These are phyloP conservation scores for Ambrosia artemisiifolia DNA, from an alignment of 129 eudicot species.

Conservation along the genomic window DNA sequence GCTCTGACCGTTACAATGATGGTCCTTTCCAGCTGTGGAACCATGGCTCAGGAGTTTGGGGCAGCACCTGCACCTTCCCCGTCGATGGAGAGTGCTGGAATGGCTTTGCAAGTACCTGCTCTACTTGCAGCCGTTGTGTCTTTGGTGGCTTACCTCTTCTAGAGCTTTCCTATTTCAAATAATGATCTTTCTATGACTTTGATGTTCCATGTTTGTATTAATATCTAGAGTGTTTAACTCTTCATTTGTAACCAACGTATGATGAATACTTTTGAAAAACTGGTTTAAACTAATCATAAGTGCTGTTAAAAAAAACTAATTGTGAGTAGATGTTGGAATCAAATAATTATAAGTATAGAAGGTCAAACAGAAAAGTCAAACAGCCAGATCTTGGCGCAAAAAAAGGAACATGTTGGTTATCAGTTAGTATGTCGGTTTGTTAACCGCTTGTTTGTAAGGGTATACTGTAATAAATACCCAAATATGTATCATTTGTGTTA, in stretches of 20 bases:
- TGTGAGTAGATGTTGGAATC: no score
- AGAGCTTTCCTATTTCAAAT: not conserved
- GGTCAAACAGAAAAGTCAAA: no score
- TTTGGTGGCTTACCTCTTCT: conserved; percentile 36
- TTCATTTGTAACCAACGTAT: not conserved
- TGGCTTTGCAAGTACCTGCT: conserved; percentile 32
- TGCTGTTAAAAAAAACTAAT: no score
- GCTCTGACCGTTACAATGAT: conserved; percentile 22
- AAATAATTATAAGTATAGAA: no score
- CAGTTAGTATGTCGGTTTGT: no score
- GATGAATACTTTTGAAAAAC: not conserved
- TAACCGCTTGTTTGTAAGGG: no score
- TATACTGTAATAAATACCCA: no score
- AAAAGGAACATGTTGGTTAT: no score
- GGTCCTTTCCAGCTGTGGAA: conserved; percentile 21
- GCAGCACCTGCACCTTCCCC: conserved; percentile 49
- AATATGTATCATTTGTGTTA: no score
- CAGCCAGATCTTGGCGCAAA: no score
- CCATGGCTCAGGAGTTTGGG: conserved; percentile 31
- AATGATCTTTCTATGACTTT: not conserved
- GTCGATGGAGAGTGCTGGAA: conserved; percentile 42
- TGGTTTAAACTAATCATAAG: no score
- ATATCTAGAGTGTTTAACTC: conserved; percentile 1
- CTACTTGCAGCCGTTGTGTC: conserved; percentile 30
- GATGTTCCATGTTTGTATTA: not conserved